Base-by-base conservation (phyloP, 805 yeast genomes). In the Clavispora carvajalis region DNA sequence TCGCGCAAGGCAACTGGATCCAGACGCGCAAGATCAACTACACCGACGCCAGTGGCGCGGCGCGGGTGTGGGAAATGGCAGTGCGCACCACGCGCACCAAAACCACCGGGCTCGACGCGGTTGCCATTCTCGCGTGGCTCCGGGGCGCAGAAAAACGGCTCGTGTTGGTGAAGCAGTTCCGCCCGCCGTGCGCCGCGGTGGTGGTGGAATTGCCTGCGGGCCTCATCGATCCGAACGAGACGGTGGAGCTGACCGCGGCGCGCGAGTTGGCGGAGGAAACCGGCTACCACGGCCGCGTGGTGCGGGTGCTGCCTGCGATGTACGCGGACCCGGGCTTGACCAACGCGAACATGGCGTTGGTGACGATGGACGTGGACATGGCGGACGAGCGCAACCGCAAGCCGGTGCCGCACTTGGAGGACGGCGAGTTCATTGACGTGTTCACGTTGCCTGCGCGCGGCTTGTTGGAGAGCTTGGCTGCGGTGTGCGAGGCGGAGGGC, bases 121-220 rank as follows among this genome's bases (percentile, higher is more conserved):
- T 93, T n/a, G 90, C 91, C 3, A 82, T 91, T 34, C 67, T 90
- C 22, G 90, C 95, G 0, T 67, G 89, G 13, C 62, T 89, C 38
- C 73, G 78, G 47, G 74, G 79, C 3, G 24, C 42, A 11, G 49
- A 49, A 1, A 48, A 52, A 21, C 58, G 63, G 33, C 54, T 77
- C 21, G 73, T 89, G 7, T 65, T 93, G 13, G 91, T 87, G 57
- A 87, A 86, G 57, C 99, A 91, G 60, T 91, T 84, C 65, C 74
- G 99, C 42, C 96, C 98, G 1, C 98, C 99, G 1, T 85, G 84
- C 3, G 82, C 75, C 39, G 91, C 88, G 15, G 87, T 91, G 7
- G 83, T 95, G 55, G 80, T 91, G 46, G 99, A 91, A 62, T 74
- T 90, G 58, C 99, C 99, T 1, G 99, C 99, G 0, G 99, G 99